phyloP scores from a whole-genome alignment of 2,329 filamentous ascomycete genomes.

The Rhynchosporium graminicola region DNA sequence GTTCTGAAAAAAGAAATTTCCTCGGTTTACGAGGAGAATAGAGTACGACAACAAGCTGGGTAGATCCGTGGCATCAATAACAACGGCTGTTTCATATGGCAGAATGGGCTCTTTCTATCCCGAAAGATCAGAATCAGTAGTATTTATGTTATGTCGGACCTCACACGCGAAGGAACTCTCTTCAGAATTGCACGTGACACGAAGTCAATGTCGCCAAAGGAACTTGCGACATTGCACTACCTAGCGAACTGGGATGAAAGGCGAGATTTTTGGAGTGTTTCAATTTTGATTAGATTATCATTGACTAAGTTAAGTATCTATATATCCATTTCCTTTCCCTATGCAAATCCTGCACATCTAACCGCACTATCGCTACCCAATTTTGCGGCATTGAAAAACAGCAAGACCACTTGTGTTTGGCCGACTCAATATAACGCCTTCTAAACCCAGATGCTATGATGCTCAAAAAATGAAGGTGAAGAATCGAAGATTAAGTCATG shows the following conservation, averaged over 20 bases:
- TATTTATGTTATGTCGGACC: too few species aligned
- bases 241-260: background rate
- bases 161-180: too few species aligned
- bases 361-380: background rate
- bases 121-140: too few species aligned
- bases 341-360: background rate
- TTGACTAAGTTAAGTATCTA: constrained; percentile 6
- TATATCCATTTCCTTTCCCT: background rate
- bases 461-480: constrained; percentile 2
- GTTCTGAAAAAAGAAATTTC: too few species aligned
- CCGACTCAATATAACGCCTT: background rate
- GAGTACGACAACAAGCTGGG: too few species aligned
- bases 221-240: too few species aligned
- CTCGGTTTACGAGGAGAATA: too few species aligned
- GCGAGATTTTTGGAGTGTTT: background rate
- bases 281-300: constrained; percentile 11
- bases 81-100: too few species aligned
- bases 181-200: too few species aligned
- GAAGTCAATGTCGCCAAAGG: too few species aligned
- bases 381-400: background rate
- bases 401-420: background rate
- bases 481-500: background rate
- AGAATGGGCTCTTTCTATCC: too few species aligned
- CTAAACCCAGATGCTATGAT: constrained; percentile 6
- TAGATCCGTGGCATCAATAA: too few species aligned